These are phyloP conservation scores for Tarenaya hassleriana DNA, from an alignment of 345 rosid genomes.

Conservation along the genomic window DNA sequence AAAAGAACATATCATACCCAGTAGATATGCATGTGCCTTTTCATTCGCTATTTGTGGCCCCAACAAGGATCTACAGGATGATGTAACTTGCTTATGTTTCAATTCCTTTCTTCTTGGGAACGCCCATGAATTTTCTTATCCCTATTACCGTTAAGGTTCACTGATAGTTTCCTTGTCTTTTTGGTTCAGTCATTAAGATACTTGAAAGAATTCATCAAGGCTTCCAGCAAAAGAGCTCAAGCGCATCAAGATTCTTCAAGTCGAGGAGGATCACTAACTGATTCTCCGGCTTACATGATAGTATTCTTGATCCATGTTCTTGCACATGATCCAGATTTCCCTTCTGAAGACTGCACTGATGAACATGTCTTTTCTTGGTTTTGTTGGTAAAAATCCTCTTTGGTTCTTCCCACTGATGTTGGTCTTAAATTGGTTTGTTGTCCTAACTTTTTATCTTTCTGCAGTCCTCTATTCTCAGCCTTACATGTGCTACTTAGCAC, in stretches of 20 bases:
- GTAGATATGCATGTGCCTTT: constrained; percentile 79
- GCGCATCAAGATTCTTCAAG: constrained; percentile 34
- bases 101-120: constrained; percentile 13
- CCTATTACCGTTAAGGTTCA: constrained; percentile 16
- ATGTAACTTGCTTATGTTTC: constrained; percentile 34
- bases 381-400: constrained; percentile 44
- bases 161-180: constrained; percentile 22
- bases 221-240: constrained; percentile 45
- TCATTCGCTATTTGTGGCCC: constrained; percentile 50
- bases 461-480: constrained; percentile 72
- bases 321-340: constrained; percentile 66
- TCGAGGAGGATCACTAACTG: constrained; percentile 45
- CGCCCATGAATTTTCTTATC: background rate
- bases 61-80: constrained; percentile 52
- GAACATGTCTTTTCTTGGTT: constrained; percentile 56
- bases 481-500: constrained; percentile 45
- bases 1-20: constrained; percentile 56
- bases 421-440: constrained; percentile 9
- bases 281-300: constrained; percentile 63
- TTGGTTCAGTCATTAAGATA: constrained; percentile 52
- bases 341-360: constrained; percentile 58
- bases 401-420: constrained; percentile 14
- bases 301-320: constrained; percentile 80
- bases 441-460: constrained; percentile 27
- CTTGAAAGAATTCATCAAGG: constrained; percentile 63